Evolutionary conservation across 805 yeast species (phyloP).

Genomic region (Spathaspora sp.): DNA sequence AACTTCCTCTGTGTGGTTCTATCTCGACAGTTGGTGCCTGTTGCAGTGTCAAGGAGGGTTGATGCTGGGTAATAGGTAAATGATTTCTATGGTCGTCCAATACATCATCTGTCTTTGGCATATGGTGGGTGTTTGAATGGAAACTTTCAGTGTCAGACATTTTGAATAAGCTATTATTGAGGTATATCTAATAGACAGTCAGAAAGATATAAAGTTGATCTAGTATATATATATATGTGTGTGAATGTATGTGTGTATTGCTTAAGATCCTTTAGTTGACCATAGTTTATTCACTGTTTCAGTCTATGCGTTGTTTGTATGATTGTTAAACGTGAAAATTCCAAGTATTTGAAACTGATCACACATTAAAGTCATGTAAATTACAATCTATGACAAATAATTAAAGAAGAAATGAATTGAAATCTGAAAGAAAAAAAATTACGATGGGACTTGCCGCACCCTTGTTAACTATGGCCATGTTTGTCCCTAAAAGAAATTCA

Average conservation of each 20-base stretch:
- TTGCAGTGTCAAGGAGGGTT: neutral
- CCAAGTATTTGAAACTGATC: neutral
- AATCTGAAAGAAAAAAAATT: neutral
- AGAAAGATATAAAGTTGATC: neutral
- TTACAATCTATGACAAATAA: neutral
- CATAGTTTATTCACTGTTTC: neutral
- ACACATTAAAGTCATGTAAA: neutral
- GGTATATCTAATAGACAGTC: too few species aligned
- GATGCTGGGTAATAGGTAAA: constrained; percentile 8
- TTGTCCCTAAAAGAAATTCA: neutral
- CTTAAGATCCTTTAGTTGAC: neutral
- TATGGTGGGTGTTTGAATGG: constrained; percentile 20
- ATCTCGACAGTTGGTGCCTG: constrained; percentile 16
- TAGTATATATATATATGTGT: neutral
- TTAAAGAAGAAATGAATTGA: neutral
- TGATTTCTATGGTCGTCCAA: constrained; percentile 41
- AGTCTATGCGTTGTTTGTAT: neutral
- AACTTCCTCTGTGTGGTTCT: constrained; percentile 4
- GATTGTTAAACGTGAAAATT: neutral
- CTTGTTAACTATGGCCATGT: neutral
- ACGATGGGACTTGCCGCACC: neutral
- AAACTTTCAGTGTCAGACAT: constrained; percentile 42
- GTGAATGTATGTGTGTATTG: neutral
- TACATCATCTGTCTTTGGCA: constrained; percentile 23
- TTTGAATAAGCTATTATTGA: neutral